phyloP scores from a whole-genome alignment of 805 yeast species.

The Metschnikowia baotianmanensis region DNA sequence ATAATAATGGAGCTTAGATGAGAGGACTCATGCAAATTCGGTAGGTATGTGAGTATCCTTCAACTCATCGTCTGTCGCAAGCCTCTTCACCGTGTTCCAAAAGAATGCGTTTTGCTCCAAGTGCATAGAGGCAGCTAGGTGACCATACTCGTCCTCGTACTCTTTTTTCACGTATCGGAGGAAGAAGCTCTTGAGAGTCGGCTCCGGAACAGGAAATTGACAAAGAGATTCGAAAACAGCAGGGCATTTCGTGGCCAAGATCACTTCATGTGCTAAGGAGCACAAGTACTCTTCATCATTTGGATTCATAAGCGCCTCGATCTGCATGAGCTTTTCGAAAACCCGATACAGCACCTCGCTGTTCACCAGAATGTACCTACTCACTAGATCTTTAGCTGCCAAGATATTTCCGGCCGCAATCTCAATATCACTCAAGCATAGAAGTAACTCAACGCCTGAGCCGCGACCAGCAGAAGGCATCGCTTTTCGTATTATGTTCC shows the following conservation, averaged over 20 bases:
- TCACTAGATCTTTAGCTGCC: constrained; percentile 37
- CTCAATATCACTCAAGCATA: constrained; percentile 46
- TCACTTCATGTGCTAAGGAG: constrained; percentile 4
- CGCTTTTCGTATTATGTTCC: constrained; percentile 37
- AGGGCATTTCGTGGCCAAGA: constrained; percentile 3
- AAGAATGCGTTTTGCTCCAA: not conserved
- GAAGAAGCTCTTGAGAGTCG: not conserved
- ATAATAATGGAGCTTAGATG: constrained; percentile 4
- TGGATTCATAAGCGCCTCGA: constrained; percentile 36
- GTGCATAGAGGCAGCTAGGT: not conserved
- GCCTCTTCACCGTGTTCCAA: constrained; percentile 1
- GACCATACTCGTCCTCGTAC: not conserved
- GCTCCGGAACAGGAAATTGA: constrained; percentile 1
- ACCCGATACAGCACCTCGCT: constrained; percentile 31
- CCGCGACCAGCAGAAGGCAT: constrained; percentile 16
- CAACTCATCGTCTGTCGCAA: constrained; percentile 1
- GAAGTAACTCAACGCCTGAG: constrained; percentile 30
- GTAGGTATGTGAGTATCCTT: constrained; percentile 1
- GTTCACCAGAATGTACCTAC: constrained; percentile 25
- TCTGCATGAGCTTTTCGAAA: constrained; percentile 40
- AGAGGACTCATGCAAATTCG: not conserved
- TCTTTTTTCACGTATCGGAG: constrained; percentile 1
- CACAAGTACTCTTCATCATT: constrained; percentile 22
- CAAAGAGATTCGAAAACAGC: constrained; percentile 2
- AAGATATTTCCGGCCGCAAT: constrained; percentile 33